Percentiles rank a stretch among this genome's conserved stretches.
Conservation (phyloP, 2,329 filamentous ascomycete species). For the Penicillium sp. region DNA sequence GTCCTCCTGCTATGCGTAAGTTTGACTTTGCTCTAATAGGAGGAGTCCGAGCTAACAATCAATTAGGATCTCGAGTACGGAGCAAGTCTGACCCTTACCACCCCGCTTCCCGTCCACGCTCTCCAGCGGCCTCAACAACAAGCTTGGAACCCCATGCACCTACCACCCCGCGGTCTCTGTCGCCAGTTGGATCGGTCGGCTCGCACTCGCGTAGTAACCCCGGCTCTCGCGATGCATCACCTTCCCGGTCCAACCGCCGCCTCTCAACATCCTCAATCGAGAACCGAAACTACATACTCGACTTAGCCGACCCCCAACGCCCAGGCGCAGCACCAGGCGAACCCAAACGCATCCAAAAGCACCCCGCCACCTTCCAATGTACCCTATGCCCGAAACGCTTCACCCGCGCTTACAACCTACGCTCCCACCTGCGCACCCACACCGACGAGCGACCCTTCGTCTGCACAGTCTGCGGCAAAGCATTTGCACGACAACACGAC, state of each 20-base stretch:
- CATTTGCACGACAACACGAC: conserved; percentile 95
- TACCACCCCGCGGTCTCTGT: conserved; percentile 45
- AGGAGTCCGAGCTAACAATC: conserved; percentile 15
- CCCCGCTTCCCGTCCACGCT: conserved; percentile 42
- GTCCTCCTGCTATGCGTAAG: conserved; percentile 67
- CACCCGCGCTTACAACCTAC: conserved; percentile 92
- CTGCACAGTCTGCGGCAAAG: conserved; percentile 94
- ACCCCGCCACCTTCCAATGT: conserved; percentile 96
- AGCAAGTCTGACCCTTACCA: conserved; percentile 64
- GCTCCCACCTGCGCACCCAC: conserved; percentile 92
- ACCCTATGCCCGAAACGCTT: conserved; percentile 91
- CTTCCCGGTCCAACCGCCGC: conserved; percentile 44
- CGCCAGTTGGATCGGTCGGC: conserved; percentile 39
- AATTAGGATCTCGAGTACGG: conserved; percentile 55
- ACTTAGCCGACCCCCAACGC: conserved; percentile 84
- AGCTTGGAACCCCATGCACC: conserved; percentile 34
- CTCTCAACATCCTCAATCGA: conserved; percentile 51
- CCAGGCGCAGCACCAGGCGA: conserved; percentile 64
- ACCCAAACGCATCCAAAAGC: conserved; percentile 88
- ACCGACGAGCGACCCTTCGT: conserved; percentile 97
- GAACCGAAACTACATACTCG: conserved; percentile 77
- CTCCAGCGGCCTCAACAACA: conserved; percentile 32
- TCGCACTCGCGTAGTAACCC: conserved; percentile 41
- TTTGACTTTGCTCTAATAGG: not conserved
- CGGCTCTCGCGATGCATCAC: conserved; percentile 47